Percentiles rank a stretch among this genome's conserved stretches.
Evolutionary conservation across 257 asterid genomes (phyloP).

Genomic region (Solanum pinnatisectum): DNA sequence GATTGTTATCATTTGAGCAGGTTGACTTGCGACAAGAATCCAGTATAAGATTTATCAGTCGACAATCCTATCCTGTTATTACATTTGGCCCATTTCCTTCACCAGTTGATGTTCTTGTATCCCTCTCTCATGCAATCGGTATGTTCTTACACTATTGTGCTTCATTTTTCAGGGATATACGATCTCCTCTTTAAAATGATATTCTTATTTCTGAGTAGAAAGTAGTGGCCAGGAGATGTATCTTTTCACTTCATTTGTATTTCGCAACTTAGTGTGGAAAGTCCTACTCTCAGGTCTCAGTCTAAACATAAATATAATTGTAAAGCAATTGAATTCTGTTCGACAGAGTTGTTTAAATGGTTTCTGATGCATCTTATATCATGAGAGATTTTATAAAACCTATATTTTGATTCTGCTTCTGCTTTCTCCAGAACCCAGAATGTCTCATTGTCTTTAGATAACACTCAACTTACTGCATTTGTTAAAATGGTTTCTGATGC

Average conservation of each 20-base stretch:
- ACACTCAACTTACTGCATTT: neutral
- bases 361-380: neutral
- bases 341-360: neutral
- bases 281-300: neutral
- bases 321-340: neutral
- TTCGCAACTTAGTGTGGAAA: neutral
- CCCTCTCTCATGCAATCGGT: slow-evolving; percentile 79
- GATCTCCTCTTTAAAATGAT: neutral
- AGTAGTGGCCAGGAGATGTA: neutral
- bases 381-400: neutral
- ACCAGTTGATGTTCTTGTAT: slow-evolving; percentile 70
- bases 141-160: slow-evolving; percentile 8
- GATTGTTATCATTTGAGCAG: slow-evolving; percentile 32
- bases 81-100: slow-evolving; percentile 92
- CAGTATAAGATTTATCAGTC: slow-evolving; percentile 46
- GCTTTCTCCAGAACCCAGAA: neutral
- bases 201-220: neutral
- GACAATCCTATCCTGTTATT: slow-evolving; percentile 59
- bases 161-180: neutral
- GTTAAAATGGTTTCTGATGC: neutral
- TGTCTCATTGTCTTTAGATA: neutral
- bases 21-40: slow-evolving; percentile 74
- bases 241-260: neutral
- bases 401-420: neutral
- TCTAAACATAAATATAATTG: neutral